Evolutionary conservation across 768 basidiomycete genomes (phyloP).

Genomic region (Mycena pura): DNA sequence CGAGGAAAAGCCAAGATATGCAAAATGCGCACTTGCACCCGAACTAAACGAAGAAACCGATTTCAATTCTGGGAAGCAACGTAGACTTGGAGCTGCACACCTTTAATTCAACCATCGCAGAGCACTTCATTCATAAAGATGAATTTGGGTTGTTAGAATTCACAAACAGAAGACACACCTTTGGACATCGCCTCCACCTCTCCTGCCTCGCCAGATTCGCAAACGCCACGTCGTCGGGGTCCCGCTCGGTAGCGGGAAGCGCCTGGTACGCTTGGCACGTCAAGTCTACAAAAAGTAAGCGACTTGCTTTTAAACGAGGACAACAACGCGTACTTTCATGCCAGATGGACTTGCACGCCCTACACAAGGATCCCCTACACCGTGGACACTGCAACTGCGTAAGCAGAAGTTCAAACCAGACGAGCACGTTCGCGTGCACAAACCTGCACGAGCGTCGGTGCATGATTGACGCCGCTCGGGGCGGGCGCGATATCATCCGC

Average conservation of each 20-base stretch:
- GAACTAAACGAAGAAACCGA: background rate
- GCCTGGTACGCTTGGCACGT: conserved; percentile 30
- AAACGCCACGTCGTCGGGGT: conserved; percentile 29
- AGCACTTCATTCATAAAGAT: conserved; percentile 17
- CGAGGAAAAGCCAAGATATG: too few relatives aligned
- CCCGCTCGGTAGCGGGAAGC: conserved; percentile 22
- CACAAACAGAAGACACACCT: conserved; percentile 6
- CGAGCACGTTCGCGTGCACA: background rate
- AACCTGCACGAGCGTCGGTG: conserved; percentile 24
- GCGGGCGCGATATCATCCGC: conserved; percentile 28
- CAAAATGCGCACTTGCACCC: conserved; percentile 30
- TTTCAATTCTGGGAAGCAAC: background rate
- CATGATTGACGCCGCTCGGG: conserved; percentile 22
- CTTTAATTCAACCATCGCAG: conserved; percentile 36
- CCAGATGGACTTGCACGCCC: conserved; percentile 28
- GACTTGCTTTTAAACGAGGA: background rate
- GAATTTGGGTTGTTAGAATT: background rate
- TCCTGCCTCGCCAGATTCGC: conserved; percentile 28
- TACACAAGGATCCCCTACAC: conserved; percentile 26
- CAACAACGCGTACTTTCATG: conserved; percentile 24
- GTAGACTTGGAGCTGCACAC: conserved; percentile 25
- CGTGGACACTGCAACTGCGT: conserved; percentile 28
- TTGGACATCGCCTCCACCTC: conserved; percentile 31
- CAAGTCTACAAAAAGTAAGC: conserved; percentile 13
- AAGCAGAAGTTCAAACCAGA: background rate